Evolutionary conservation across 495 filamentous ascomycete genomes (phyloP), one percentile per base, ranked within the genome.

Genomic region (Astrothelium subdiscretum): DNA sequence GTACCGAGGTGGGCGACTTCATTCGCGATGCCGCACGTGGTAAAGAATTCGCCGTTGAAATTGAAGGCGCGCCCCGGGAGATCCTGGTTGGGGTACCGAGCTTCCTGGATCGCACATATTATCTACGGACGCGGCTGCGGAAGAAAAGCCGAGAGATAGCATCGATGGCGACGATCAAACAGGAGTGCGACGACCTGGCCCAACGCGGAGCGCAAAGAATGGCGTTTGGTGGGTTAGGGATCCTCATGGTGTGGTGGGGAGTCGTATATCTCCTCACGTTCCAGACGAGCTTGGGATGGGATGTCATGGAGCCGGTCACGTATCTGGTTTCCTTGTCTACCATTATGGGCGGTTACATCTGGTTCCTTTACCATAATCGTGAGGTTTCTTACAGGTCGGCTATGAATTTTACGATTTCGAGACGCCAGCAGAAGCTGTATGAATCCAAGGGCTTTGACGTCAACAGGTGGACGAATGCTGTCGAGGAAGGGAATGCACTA

Each of bases 1-100:
- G 84, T 18, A 96, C 92, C 11, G 92, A 97, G 67, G 85, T 97
- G 31, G 92, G 92, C 11, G 92, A 97, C 74, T 97, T 97, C 73
- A 90, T 97, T 64, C 88, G 90, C 3, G 92, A 96, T 68, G 92
- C 92, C 0, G 87, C 91, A 3, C 80, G 90, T 0, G 87, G 85
- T 0, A 79, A 87, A 54, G 89, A 95, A 67, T 97, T 97, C 70
- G 84, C 87, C 26, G 81, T 96, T 26, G 85, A 87, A 61, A 88
- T 97, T 65, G 86, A 94, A 68, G 88, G 88, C 0, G 80, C 84
- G 31, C 74, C 81, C 6, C 65, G 79, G 13, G 84, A 91, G 69
- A 86, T 96, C 73, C 78, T 81, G 12, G 83, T 97, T 32, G 83
- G 81, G 3, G 91, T 97, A 22, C 92, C 92, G 0, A 87, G 84